Evolutionary conservation across 352 stramenopile species (phyloP), one percentile per base, ranked within the genome.

Genomic region (Globisporangium barbulae): DNA sequence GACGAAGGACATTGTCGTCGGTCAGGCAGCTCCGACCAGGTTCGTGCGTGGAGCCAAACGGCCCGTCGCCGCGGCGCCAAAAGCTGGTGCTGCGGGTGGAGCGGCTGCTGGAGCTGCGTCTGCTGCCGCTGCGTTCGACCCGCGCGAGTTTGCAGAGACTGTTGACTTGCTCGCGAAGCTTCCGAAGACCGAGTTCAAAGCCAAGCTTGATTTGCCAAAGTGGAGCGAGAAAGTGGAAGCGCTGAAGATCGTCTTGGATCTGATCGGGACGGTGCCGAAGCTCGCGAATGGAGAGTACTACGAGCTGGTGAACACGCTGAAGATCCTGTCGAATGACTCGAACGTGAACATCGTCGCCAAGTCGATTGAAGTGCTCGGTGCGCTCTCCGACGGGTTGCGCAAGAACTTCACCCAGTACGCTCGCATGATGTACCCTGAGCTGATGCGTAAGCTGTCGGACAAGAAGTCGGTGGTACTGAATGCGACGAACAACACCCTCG

Each of bases 341-440:
- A 96, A 96, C 60, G 88, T 96, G 25, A 94, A 96, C 53, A 94
- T 96, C 59, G 76, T 89, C 31, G 86, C 86, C 6, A 96, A 94
- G 52, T 76, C 88, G 39, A 81, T 96, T 53, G 86, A 94, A 79
- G 81, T 96, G 15, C 64, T 94, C 25, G 86, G 88, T 28, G 88
- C 74, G 3, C 68, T 96, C 3, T 70, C 88, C 0, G 86, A 96
- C 64, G 88, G 88, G 8, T 69, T 96, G 48, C 75, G 88, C 8
- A 93, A 90, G 65, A 87, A 85, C 53, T 96, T 96, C 37, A 84
- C 74, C 8, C 83, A 89, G 54, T 88, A 91, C 55, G 85, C 86
- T 22, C 71, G 83, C 44, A 71, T 79, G 31, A 80, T 95, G 72
- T 90, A 89, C n/a, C 75, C 88, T 12, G 83, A 93, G 19, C 42